Evolutionary conservation across 768 basidiomycete genomes (phyloP).

Genomic region (Hericium rajendrae): DNA sequence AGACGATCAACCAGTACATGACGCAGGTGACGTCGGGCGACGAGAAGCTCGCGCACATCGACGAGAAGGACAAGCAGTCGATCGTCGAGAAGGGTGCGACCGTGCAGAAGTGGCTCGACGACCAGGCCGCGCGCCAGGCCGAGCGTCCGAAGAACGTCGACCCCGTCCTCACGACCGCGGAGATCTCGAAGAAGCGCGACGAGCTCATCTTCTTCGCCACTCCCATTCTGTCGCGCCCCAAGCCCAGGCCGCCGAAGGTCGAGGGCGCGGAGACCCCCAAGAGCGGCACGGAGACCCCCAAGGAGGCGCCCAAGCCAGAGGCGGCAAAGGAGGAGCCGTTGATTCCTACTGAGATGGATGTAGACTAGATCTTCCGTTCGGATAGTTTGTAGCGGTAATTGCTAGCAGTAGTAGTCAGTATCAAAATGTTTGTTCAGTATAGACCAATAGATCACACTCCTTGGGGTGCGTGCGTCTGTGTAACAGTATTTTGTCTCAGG

Average conservation of each 20-base stretch:
- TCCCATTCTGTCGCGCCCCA: conserved; percentile 85
- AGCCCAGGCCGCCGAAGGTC: conserved; percentile 73
- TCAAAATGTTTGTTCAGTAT: background rate
- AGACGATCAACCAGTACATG: conserved; percentile 82
- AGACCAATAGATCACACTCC: background rate
- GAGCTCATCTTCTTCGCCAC: conserved; percentile 85
- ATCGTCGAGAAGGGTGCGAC: conserved; percentile 88
- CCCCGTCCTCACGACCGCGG: conserved; percentile 69
- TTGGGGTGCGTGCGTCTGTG: too few species aligned
- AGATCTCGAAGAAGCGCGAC: conserved; percentile 86
- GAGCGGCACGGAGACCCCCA: conserved; percentile 48
- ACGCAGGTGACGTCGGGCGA: conserved; percentile 73
- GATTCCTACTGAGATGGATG: conserved; percentile 67
- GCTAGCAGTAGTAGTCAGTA: background rate
- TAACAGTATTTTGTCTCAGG: too few species aligned
- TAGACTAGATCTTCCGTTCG: conserved; percentile 43
- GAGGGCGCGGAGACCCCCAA: conserved; percentile 69
- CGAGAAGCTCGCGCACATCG: conserved; percentile 85
- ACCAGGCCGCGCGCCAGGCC: conserved; percentile 77
- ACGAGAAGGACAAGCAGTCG: conserved; percentile 75
- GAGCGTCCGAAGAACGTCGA: conserved; percentile 87
- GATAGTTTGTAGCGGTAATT: conserved; percentile 4
- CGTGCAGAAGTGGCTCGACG: conserved; percentile 92
- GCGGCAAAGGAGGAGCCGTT: background rate
- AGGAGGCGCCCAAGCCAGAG: conserved; percentile 24